phyloP scores from a whole-genome alignment of 805 yeast species.

The Saturnispora galanensis region DNA sequence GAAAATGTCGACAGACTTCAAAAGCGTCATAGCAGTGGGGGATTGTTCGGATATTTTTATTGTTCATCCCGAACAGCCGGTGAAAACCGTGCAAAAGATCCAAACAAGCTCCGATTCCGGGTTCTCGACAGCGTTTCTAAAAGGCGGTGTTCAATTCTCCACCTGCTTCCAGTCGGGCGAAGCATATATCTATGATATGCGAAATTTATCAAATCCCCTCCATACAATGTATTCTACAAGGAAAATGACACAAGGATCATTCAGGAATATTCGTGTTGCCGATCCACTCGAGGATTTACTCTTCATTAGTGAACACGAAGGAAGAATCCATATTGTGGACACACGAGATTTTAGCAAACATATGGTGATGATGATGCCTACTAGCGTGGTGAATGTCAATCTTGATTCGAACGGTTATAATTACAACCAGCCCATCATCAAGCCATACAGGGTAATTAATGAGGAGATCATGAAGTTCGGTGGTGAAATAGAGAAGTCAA shows the following conservation, averaged over 20 bases:
- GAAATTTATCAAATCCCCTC: slow-evolving; percentile 48
- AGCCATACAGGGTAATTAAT: slow-evolving; percentile 24
- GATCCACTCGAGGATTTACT: slow-evolving; percentile 66
- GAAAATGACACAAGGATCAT: slow-evolving; percentile 35
- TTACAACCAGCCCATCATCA: slow-evolving; percentile 22
- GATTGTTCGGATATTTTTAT: slow-evolving; percentile 63
- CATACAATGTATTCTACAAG: slow-evolving; percentile 53
- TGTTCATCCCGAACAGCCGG: slow-evolving; percentile 32
- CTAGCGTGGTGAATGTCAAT: slow-evolving; percentile 9
- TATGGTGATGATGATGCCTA: slow-evolving; percentile 65
- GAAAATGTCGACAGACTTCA: slow-evolving; percentile 52
- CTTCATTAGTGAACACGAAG: slow-evolving; percentile 74
- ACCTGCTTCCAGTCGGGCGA: slow-evolving; percentile 82
- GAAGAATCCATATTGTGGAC: slow-evolving; percentile 79
- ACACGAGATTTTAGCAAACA: slow-evolving; percentile 63
- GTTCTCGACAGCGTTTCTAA: slow-evolving; percentile 69
- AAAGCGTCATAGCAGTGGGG: slow-evolving; percentile 59
- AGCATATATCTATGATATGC: slow-evolving; percentile 64
- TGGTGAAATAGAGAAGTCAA: slow-evolving; percentile 10
- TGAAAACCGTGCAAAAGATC: slow-evolving; percentile 11
- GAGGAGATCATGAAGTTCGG: slow-evolving; percentile 10
- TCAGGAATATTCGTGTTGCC: slow-evolving; percentile 40
- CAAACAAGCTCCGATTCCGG: slow-evolving; percentile 65
- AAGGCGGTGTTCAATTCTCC: slow-evolving; percentile 66
- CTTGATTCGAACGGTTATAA: background rate